These are phyloP conservation scores for Neofusicoccum kwambonambiense DNA, from an alignment of 2,329 filamentous ascomycete species.

Conservation along the genomic window DNA sequence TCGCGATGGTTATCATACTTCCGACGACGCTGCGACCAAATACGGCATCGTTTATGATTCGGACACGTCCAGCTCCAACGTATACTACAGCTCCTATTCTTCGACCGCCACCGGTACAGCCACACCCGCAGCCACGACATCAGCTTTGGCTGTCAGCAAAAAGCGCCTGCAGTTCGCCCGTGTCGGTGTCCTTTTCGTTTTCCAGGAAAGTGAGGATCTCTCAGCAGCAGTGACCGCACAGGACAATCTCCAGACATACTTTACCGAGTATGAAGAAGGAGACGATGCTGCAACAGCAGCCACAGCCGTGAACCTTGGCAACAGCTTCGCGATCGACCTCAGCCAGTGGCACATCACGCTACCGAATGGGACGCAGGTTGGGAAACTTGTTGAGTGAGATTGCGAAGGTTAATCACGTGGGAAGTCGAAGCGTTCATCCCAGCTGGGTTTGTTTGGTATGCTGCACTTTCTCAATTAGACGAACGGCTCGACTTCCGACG, in stretches of 20 bases:
- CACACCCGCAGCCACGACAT: conserved; percentile 22
- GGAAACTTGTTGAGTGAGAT: not conserved
- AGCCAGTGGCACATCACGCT: conserved; percentile 12
- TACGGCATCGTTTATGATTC: conserved; percentile 32
- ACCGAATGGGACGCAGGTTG: conserved; percentile 6
- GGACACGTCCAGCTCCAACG: conserved; percentile 19
- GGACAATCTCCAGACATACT: conserved; percentile 39
- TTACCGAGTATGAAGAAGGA: conserved; percentile 33
- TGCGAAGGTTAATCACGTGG: too few relatives aligned
- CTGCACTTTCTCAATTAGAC: too few relatives aligned
- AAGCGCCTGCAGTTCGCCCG: conserved; percentile 45
- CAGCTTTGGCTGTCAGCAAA: conserved; percentile 6
- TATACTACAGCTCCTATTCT: conserved; percentile 16
- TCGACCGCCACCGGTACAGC: conserved; percentile 22
- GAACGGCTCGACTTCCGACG: too few relatives aligned
- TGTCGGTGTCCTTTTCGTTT: conserved; percentile 44
- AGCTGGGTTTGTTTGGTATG: too few relatives aligned
- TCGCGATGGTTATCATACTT: not conserved
- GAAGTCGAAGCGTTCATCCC: too few relatives aligned
- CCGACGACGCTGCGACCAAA: conserved; percentile 28
- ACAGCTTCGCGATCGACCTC: conserved; percentile 26
- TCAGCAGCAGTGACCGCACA: conserved; percentile 45
- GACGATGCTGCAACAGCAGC: conserved; percentile 26
- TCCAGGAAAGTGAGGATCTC: conserved; percentile 42
- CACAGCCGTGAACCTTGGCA: conserved; percentile 21